Base-by-base conservation (phyloP, 495 filamentous ascomycete genomes). In the Xylaria grammica region DNA sequence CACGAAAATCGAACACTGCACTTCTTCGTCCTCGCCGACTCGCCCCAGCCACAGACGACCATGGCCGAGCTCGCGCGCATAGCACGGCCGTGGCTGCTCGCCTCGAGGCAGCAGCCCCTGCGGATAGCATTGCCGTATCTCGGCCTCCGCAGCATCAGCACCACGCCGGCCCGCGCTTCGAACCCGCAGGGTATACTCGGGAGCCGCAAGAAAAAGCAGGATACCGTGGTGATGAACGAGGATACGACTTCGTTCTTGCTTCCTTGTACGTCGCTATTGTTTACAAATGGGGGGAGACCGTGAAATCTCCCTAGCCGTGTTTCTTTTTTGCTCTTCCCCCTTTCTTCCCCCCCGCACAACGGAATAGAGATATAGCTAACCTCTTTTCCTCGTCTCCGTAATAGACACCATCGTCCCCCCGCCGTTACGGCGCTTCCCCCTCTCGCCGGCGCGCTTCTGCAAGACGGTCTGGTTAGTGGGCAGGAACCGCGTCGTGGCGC, bases 151-250 rank as follows among this genome's bases (percentile, higher is more conserved):
- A 48, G 34, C 45, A 29, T 64, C 62, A 63, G 61, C 61, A 17
- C 51, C 9, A 63, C 61, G 13, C 4, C 60, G 7, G 38, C 59
- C 48, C 15, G 5, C 89, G 62, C 94, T 77, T 36, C 11, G 5
- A 36, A 36, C 5, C 32, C 4, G 5, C 32, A 11, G 32, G 32
- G 11, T 5, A 71, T 94, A 87, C 90, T 90, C 93, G 75, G 90
- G 32, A 36, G 5, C 32, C 4, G 32, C 7, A 42, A 42, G 40
- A 42, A 3, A 9, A 17, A 9, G 15, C 5, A 42, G 76, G 91
- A 90, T 74, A 93, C 93, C 58, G 89, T 91, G 70, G 93, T 83
- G 77, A 92, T 93, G 59, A 87, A 89, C 36, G 89, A 92, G 74
- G 89, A 86, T 72, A 81, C 85, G 81, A 90, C 92, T 89, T 92